Evolutionary conservation across 2,329 filamentous ascomycete genomes (phyloP), one percentile per base, ranked within the genome.

Genomic region (Ophiostoma sp.): DNA sequence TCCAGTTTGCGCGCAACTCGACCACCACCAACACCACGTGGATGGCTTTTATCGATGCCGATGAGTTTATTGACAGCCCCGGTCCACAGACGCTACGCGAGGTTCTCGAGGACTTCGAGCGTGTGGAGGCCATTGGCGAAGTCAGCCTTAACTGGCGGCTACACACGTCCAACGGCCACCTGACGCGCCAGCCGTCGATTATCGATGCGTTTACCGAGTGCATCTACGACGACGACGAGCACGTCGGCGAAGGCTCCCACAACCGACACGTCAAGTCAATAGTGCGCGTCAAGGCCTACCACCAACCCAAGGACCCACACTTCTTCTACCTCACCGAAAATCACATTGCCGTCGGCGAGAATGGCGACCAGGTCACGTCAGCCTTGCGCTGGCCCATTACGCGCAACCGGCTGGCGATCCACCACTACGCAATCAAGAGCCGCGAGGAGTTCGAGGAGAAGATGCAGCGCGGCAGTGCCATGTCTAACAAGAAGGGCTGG

Each of bases 181-280:
- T 70, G 31, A 66, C 67, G 13, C 69, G 68, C 15, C 71, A 67
- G 71, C 68, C 68, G n/a, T 71, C 68, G 1, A 68, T 69, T 15
- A 68, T 72, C 5, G 67, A 64, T 8, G 68, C 70, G 7, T 72
- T 36, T 52, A 69, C 68, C 23, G 60, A 66, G 60, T 72, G 71
- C 35, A 57, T 70, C 39, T 65, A 65, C 15, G 71, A 71, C 67
- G 70, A 69, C 39, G 68, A 68, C 13, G 66, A 64, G 17, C 68
- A 71, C 48, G 27, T 39, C 23, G 52, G 62, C 68, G 36, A 39
- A 35, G 36, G 31, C 20, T 64, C 71, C 48, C 52, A 64, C 70
- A 71, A 72, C 68, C 66, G 52, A 52, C 71, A 72, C 68, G 23
- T 72, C 70, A 72, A 72, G 68, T 68, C 71, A 6, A 72, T 72